Evolutionary conservation across 306 rosid species (phyloP), one percentile per base, ranked within the genome.

Genomic region (Leucaena leucocephala): DNA sequence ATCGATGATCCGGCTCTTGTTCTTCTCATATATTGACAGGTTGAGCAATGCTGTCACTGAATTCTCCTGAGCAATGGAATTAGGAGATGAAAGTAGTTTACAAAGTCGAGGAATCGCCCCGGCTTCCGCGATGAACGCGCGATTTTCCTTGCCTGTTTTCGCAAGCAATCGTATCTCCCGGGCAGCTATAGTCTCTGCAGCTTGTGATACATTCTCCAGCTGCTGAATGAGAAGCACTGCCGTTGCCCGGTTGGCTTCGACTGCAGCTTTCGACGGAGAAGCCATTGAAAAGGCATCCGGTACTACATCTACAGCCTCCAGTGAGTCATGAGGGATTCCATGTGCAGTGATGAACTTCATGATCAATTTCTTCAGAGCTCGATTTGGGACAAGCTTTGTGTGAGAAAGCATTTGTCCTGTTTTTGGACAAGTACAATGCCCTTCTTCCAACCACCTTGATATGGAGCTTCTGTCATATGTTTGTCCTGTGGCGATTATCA

Each of bases 41-140:
- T 94, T 94, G 48, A 94, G 97, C 90, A 94, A 90, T 43, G 98
- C 98, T 27, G 97, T 94, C 8, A 94, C 97, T 0, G 97, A 89
- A 78, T 94, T 94, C 90, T 94, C 97, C 84, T 94, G 98, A 13
- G 98, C 95, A 63, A 92, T 80, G 0, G 90, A 86, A 69, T 82
- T 92, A 9, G 87, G 82, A 14, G 98, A 91, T 2, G 80, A 86
- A 33, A 94, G 90, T n/a, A 94, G 74, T 77, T 80, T 85, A 55
- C 81, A 79, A 27, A 94, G 97, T 78, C 87, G 82, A 39, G 97
- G 95, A 82, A 94, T 90, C 1, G 98, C 98, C 63, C 98, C 98
- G 0, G 97, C 95, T 87, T 94, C 97, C 3, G 97, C 98, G 9
- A 94, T 91, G 78, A 91, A 92, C 9, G 97, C 91, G 0, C 98